Base-by-base conservation (phyloP, 768 basidiomycete species). In the Lyophyllum shimeji region DNA sequence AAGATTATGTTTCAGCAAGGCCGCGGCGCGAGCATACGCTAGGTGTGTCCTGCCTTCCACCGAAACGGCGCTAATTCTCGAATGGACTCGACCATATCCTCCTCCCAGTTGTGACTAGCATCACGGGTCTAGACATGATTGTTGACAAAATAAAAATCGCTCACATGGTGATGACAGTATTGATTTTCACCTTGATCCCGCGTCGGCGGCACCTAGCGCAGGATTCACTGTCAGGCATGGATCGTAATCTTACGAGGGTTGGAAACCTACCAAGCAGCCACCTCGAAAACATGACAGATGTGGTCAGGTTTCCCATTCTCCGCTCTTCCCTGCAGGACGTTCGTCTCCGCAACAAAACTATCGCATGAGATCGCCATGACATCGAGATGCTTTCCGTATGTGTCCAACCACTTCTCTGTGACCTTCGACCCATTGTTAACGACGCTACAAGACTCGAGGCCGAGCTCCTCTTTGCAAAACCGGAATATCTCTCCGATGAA, bases 291-390 rank as follows among this genome's bases (percentile, higher is more conserved):
- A 0, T 62, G 66, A 20, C 24, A 37, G 7, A 76, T 65, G 37
- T 76, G 76, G 2, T 67, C 65, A 15, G 63, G 63, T 1, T 61
- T 66, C 9, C 65, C 70, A 18, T 74, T 62, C 46, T 74, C 75
- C 6, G 68, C 58, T 12, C 71, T 48, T 23, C 51, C 75, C 45
- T 73, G 65, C 20, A 57, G 67, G 33, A 69, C 18, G 49, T 76
- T 76, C 7, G 69, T 70, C 34, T 75, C 74, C 0, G 40, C 15
- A 46, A 73, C 71, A 37, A 77, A 76, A 39, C 37, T 50, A 21
- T 77, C 75, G 39, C 76, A 77, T 1, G 75, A 76, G 2, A 77
- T 73, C 0, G 75, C 75, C 67, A 76, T 76, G 27, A 76, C 64
- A 27, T 76, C 75, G 24, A 76, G 55, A 53, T 72, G 76, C 59